phyloP scores from a whole-genome alignment of 2,329 filamentous ascomycete species.

The Dactylellina haptotyla region DNA sequence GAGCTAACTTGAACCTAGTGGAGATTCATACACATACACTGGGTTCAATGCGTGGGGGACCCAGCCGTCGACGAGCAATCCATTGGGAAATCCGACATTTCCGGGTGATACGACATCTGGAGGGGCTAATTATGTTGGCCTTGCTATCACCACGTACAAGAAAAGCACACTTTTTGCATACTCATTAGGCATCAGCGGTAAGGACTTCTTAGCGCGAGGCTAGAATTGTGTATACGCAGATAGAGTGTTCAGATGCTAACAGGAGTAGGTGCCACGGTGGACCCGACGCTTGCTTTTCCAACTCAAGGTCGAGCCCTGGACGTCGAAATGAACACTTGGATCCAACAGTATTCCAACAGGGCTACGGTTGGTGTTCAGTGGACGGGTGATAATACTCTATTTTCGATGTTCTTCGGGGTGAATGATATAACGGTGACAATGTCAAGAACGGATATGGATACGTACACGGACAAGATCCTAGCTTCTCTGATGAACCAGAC shows the following conservation, averaged over 20 bases:
- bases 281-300: constrained; percentile 22
- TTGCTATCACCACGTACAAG: constrained; percentile 65
- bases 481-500: constrained; percentile 43
- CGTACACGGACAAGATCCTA: constrained; percentile 37
- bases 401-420: constrained; percentile 44
- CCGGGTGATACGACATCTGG: constrained; percentile 66
- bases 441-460: constrained; percentile 44
- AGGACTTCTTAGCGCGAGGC: too few species aligned
- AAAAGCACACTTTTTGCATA: constrained; percentile 37
- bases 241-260: neutral
- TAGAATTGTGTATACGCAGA: too few species aligned
- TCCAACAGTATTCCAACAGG: constrained; percentile 35
- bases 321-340: constrained; percentile 38
- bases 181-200: constrained; percentile 37
- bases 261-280: constrained; percentile 25
- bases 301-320: constrained; percentile 36
- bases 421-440: constrained; percentile 46
- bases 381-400: constrained; percentile 21
- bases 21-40: constrained; percentile 71
- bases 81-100: constrained; percentile 71
- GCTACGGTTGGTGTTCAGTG: constrained; percentile 31
- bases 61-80: constrained; percentile 67
- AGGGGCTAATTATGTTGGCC: constrained; percentile 68
- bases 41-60: constrained; percentile 68
- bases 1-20: constrained; percentile 60